Evolutionary conservation across 2,329 filamentous ascomycete species (phyloP).

Genomic region (Sarocladium strictum): DNA sequence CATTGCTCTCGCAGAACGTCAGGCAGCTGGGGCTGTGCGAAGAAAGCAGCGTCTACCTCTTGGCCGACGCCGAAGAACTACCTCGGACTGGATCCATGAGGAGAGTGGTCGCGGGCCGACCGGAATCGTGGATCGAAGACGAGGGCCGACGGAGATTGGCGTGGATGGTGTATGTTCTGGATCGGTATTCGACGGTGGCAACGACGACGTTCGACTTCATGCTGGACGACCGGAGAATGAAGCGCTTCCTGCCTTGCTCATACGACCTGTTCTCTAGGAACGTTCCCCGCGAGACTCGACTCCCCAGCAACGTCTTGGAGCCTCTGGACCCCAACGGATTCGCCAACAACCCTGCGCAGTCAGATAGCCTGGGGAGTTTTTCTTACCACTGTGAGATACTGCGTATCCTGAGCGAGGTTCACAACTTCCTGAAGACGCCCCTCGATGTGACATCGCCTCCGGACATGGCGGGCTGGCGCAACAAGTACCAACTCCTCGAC

Average conservation of each 20-base stretch:
- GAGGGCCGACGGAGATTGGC: constrained; percentile 35
- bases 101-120: constrained; percentile 27
- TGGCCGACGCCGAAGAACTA: constrained; percentile 24
- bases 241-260: constrained; percentile 35
- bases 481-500: constrained; percentile 34
- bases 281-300: constrained; percentile 34
- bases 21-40: constrained; percentile 33
- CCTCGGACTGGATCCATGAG: constrained; percentile 28
- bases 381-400: constrained; percentile 40
- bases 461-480: constrained; percentile 34
- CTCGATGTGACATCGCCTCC: constrained; percentile 31
- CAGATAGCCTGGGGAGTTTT: constrained; percentile 38
- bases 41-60: constrained; percentile 32
- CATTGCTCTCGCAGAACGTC: constrained; percentile 31
- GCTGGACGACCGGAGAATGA: constrained; percentile 32
- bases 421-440: constrained; percentile 34
- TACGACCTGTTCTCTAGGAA: constrained; percentile 39
- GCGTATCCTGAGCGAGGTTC: constrained; percentile 34
- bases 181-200: constrained; percentile 37
- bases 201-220: constrained; percentile 35
- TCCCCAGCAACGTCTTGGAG: constrained; percentile 14
- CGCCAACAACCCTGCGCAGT: constrained; percentile 25
- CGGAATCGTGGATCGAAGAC: constrained; percentile 39
- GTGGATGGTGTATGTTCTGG: constrained; percentile 40
- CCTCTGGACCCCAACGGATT: neutral